A percentile compares a stretch with the other conserved stretches of the same genome.
Evolutionary conservation across 2,329 filamentous ascomycete genomes (phyloP).

Genomic region (Epichloe sylvatica): DNA sequence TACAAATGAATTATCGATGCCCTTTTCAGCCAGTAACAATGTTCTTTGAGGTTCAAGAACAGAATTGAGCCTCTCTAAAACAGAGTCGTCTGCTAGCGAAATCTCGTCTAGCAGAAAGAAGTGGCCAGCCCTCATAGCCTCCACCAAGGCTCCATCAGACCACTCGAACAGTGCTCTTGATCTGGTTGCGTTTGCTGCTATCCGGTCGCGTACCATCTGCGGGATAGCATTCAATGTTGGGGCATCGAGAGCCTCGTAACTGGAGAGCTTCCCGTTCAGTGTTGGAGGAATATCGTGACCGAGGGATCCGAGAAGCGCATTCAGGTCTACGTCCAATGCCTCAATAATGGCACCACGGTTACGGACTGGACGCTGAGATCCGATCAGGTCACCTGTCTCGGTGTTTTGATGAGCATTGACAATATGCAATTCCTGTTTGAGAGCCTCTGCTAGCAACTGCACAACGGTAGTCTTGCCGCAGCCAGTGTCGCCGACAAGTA

Average conservation of each 20-base stretch:
- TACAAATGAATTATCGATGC: conserved; percentile 67
- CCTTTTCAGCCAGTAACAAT: conserved; percentile 86
- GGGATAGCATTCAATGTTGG: conserved; percentile 37
- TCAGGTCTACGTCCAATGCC: conserved; percentile 48
- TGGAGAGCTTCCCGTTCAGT: conserved; percentile 41
- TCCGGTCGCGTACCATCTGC: conserved; percentile 30
- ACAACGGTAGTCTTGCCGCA: conserved; percentile 97
- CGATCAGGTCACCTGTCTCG: conserved; percentile 93
- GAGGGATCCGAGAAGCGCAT: conserved; percentile 28
- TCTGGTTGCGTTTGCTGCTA: conserved; percentile 39
- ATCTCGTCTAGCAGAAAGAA: conserved; percentile 96
- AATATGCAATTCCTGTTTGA: conserved; percentile 63
- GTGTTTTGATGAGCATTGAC: conserved; percentile 98
- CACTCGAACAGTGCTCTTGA: conserved; percentile 88
- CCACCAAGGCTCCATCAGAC: conserved; percentile 84
- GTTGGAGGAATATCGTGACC: conserved; percentile 26
- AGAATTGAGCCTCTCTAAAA: conserved; percentile 89
- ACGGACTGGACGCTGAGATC: conserved; percentile 79
- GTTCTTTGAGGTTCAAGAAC: conserved; percentile 81
- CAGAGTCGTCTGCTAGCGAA: conserved; percentile 92
- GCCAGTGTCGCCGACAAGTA: conserved; percentile 91
- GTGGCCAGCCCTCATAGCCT: conserved; percentile 80
- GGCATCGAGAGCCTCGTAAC: conserved; percentile 37
- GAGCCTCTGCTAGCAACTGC: conserved; percentile 75
- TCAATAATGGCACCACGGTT: conserved; percentile 65